Evolutionary conservation across 768 basidiomycete genomes (phyloP), one percentile per base, ranked within the genome.

Genomic region (Phaffia tasmanica): DNA sequence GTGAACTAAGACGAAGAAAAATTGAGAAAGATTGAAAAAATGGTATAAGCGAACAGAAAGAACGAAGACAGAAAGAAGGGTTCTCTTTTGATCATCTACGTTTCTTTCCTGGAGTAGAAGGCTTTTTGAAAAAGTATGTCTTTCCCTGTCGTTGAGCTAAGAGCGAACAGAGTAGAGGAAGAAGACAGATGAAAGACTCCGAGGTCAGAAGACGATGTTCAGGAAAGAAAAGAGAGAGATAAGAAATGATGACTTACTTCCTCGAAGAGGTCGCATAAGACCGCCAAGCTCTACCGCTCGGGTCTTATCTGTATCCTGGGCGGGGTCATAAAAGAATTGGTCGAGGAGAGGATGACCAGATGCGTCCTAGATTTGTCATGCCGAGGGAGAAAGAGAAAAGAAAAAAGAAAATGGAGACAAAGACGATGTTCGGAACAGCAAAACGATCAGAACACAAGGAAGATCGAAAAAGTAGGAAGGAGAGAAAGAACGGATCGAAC

Each of bases 71-170:
- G 11, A 42, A 11, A 42, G 35, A 42, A 42, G 35, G 4, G 35
- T 42, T 42, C 6, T 11, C 11, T 42, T 42, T 54, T 54, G 5
- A 23, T 54, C 53, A 54, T 29, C 29, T 63, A 9, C 67, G 25
- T 58, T 68, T 68, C 56, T 54, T 63, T 32, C 67, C 67, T 27
- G 67, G 67, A 19, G 67, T 68, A 6, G 56, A 57, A 11, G 67
- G 67, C 30, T 61, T 55, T 50, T 68, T 68, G 67, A 68, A 68
- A 55, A 57, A 68, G 67, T 68, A 68, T 1, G 53, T 55, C 50
- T 68, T 68, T 16, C 62, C 67, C 27, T 63, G 62, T 15, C 67
- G 61, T 59, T 68, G 67, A n/a, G 67, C 67, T 68, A 25, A 0
- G 30, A 48, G 47, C 8, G 19, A n/a, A 3, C 1, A 23, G 19